Evolutionary conservation across 2,329 filamentous ascomycete genomes (phyloP), one percentile per base, ranked within the genome.

Genomic region (Furcasterigmium furcatum): DNA sequence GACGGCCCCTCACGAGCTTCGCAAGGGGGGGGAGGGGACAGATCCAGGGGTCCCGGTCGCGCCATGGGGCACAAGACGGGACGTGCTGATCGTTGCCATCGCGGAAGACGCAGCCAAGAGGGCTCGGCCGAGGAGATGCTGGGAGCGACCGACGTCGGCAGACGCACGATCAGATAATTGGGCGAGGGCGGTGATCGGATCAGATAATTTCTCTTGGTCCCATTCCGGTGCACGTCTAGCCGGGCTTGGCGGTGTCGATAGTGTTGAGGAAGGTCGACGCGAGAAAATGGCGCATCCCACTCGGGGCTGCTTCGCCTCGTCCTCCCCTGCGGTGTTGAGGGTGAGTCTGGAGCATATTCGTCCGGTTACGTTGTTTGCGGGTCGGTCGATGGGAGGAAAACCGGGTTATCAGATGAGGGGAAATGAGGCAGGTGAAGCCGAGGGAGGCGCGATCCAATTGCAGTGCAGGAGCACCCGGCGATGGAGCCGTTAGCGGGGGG

Each of bases 191-290:
- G 19, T 34, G 21, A 18, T 43, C 48, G 45, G 50, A 52, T 52
- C 50, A 51, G 50, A 52, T 52, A 52, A 52, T 45, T 46, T 46
- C 43, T 51, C 50, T 52, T 52, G 50, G 41, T 30, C 19, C 41
- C 27, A 34, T 16, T n/a, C 19, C 19, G 40, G 41, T n/a, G 6
- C 13, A 47, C 43, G 24, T 30, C 21, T 45, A 30, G 43, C 45
- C 47, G 38, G 19, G 43, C 46, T 16, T 12, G 22, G 43, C 38
- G 41, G 43, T 13, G 21, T 19, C 13, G 13, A 19, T 20, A 25
- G 9, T 20, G 19, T 14, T 18, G 16, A 18, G 34, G 34, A 16
- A 36, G 18, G 34, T 36, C 34, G 18, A 36, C n/a, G 27, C 29
- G 32, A 12, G 24, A 52, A 52, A 52, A 50, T 52, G 43, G 47